Base-by-base conservation (phyloP, 2,329 filamentous ascomycete species). In the Lecanoromycetidae sp. region DNA sequence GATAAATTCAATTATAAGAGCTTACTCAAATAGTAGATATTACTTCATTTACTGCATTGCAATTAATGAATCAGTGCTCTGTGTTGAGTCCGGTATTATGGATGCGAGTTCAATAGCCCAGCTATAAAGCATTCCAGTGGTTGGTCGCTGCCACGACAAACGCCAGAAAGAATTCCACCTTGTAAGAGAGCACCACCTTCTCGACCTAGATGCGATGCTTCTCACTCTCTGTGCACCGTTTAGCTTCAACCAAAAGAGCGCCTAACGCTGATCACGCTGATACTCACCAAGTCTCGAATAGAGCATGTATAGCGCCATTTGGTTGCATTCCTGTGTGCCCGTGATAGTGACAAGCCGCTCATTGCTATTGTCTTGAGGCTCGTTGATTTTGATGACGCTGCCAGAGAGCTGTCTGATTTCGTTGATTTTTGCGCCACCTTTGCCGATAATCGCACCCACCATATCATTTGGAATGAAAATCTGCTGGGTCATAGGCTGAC, bases 391-490 rank as follows among this genome's bases (percentile, higher is more conserved):
- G 66, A 98, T 96, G 38, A 98, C 88, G 68, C 90, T 96, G 57
- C 90, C 91, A 64, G 85, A 93, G 58, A 98, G 80, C 65, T 95
- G 87, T 57, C 91, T 81, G 56, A 98, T 98, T 68, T 98, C 91
- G 63, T 98, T 98, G 74, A 98, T 98, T 77, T 98, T 98, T 47
- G 87, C 85, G 55, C 91, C 91, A 52, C 91, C 91, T 70, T 98
- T 98, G 60, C 91, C 91, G 58, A 98, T 98, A 59, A 98, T 98
- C 47, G 91, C 91, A 54, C 91, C 91, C 45, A 98, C 91, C 91
- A 98, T 96, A 61, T 98, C 91, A 63, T 98, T 98, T 49, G 91
- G 91, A 58, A 98, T 98, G 69, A 84, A 98, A 56, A 98, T 98
- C 67, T 98, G 91, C 67, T 98, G 91, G 3, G 91, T 98, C 60